A percentile compares a stretch with the other conserved stretches of the same genome.
Conservation (phyloP, 176 grass and related monocot genomes). For the Cenchrus fungigraminus region DNA sequence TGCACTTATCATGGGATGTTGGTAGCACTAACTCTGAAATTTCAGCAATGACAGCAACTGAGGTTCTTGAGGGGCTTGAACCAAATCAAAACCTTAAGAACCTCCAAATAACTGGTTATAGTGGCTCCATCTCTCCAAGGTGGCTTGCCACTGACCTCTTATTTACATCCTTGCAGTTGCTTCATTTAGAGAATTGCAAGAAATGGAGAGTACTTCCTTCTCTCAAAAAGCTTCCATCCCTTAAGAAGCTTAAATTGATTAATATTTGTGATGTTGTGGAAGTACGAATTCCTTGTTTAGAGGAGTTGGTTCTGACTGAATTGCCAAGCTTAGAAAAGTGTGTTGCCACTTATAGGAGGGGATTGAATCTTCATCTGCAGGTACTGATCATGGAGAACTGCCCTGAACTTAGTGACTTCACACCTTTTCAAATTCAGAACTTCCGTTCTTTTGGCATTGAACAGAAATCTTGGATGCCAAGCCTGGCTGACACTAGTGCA, state of each 20-base stretch:
- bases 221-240: constrained; percentile 38
- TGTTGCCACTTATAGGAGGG: not conserved
- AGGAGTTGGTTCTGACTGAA: constrained; percentile 33
- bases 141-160: not conserved
- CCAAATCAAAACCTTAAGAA: not conserved
- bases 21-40: too few species aligned
- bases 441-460: not conserved
- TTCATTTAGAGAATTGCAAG: constrained; percentile 38
- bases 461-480: not conserved
- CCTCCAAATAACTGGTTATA: not conserved
- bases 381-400: constrained; percentile 23
- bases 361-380: constrained; percentile 19
- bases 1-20: not conserved
- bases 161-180: not conserved
- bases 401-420: not conserved
- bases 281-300: constrained; percentile 32
- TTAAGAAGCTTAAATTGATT: constrained; percentile 27
- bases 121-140: not conserved
- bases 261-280: constrained; percentile 30
- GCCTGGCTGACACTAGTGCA: too few species aligned
- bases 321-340: constrained; percentile 48
- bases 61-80: not conserved
- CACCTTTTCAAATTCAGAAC: not conserved
- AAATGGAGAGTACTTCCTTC: constrained; percentile 15
- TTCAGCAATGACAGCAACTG: too few species aligned